Conservation (phyloP, 306 rosid species). For the Lathyrus oleraceus region DNA sequence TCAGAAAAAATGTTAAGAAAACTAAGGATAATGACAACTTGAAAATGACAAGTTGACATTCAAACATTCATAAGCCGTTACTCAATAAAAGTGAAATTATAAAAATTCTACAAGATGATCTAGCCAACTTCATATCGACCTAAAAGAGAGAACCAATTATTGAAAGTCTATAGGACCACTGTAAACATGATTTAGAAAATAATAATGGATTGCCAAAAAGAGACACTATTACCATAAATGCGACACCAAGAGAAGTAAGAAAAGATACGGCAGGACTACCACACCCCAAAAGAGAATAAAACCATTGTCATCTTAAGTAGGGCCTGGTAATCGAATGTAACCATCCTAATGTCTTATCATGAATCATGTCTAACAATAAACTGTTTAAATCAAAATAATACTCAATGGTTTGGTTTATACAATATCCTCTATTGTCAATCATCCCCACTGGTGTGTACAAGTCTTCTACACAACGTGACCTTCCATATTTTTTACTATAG, state of each 20-base stretch:
- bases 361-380: not conserved
- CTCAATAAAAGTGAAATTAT: constrained; percentile 6
- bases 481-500: too few species aligned
- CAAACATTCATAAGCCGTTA: not conserved
- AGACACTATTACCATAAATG: not conserved
- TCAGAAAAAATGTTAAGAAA: constrained; percentile 1
- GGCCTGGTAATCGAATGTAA: not conserved
- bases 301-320: not conserved
- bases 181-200: constrained; percentile 20
- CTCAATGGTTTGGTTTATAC: not conserved
- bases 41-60: constrained; percentile 13
- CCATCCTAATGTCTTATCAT: not conserved
- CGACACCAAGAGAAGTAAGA: not conserved
- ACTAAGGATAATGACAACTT: constrained; percentile 15
- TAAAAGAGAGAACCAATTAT: not conserved
- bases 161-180: not conserved
- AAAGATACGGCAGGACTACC: constrained; percentile 7
- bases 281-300: constrained; percentile 12
- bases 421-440: not conserved
- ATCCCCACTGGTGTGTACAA: too few species aligned
- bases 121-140: constrained; percentile 18
- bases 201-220: constrained; percentile 6
- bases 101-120: constrained; percentile 12
- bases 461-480: too few species aligned
- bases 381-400: not conserved